Base-by-base conservation (phyloP, 768 basidiomycete species). In the Bullera alba region DNA sequence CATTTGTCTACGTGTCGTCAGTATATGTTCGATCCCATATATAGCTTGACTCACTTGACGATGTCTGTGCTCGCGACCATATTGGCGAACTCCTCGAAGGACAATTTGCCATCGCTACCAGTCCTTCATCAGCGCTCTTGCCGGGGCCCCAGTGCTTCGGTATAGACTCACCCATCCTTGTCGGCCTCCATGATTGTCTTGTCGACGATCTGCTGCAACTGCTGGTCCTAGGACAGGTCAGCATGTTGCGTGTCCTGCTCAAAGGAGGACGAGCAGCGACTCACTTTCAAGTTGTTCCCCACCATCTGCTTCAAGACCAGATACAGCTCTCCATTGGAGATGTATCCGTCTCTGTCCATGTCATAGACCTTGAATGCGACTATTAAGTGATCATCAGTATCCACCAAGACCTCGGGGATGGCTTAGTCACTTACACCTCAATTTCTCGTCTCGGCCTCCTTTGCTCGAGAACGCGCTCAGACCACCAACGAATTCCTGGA, bases 101-200 rank as follows among this genome's bases (percentile, higher is more conserved):
- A 88, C 54, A 99, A 79, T 73, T 92, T 97, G 15, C 28, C 35
- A 42, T 19, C 42, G 35, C 7, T 7, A 32, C 30, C 5, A n/a
- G n/a, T n/a, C n/a, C n/a, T 50, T 10, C 16, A 10, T 36, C 12
- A 21, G 47, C 21, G 21, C 19, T 26, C 16, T 27, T 8, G 2
- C 21, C 35, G 14, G 16, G 21, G 23, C 26, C 45, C n/a, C 0
- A 27, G 35, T 35, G 22, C 22, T n/a, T 36, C 39, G 14, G 29
- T 38, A 42, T 2, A 17, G 7, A 48, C 73, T 56, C 53, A 75
- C 75, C 87, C 91, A 67, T 99, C 92, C 71, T 88, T 86, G 70
- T 99, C 95, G 10, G 92, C 95, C 75, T 99, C 95, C 90, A 99
- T 91, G 71, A 99, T 99, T 7, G 95, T 97, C 78, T 99, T 99